Evolutionary conservation across 108 stramenopile genomes (phyloP).

Genomic region (Skeletonema marinoi): DNA sequence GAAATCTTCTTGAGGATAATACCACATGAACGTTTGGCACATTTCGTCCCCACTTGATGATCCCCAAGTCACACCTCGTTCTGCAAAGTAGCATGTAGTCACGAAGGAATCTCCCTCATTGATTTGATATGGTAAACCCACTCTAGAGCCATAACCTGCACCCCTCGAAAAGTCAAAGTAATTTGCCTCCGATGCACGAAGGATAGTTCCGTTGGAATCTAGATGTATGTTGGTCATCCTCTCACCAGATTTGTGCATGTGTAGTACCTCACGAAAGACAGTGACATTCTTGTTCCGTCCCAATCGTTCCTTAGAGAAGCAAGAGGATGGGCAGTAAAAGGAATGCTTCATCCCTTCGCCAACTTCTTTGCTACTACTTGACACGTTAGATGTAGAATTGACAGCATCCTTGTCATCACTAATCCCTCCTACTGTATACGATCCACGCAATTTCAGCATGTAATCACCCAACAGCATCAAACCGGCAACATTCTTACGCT

Average conservation of each 20-base stretch:
- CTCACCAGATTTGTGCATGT: conserved; percentile 4
- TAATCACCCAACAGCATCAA: conserved; percentile 5
- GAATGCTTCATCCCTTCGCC: background rate
- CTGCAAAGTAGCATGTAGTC: background rate
- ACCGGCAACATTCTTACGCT: background rate
- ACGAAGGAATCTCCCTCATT: background rate
- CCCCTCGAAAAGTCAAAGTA: conserved; percentile 2
- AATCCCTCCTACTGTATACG: background rate
- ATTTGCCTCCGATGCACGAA: conserved; percentile 5
- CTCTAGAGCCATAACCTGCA: background rate
- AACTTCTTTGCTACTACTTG: background rate
- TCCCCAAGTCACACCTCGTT: background rate
- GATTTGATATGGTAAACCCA: background rate
- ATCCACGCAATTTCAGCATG: conserved; percentile 3
- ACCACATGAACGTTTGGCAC: conserved; percentile 7
- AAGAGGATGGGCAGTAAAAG: conserved; percentile 4
- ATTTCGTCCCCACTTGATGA: background rate
- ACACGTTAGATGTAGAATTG: background rate
- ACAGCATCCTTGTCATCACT: background rate
- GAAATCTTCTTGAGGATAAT: background rate
- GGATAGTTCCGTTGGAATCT: background rate
- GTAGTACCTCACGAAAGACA: background rate
- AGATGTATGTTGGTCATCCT: conserved; percentile 4
- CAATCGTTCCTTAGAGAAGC: background rate
- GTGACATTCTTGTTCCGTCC: background rate